Evolutionary conservation across 495 filamentous ascomycete genomes (phyloP).

Genomic region (Tuber microsphaerosporum): DNA sequence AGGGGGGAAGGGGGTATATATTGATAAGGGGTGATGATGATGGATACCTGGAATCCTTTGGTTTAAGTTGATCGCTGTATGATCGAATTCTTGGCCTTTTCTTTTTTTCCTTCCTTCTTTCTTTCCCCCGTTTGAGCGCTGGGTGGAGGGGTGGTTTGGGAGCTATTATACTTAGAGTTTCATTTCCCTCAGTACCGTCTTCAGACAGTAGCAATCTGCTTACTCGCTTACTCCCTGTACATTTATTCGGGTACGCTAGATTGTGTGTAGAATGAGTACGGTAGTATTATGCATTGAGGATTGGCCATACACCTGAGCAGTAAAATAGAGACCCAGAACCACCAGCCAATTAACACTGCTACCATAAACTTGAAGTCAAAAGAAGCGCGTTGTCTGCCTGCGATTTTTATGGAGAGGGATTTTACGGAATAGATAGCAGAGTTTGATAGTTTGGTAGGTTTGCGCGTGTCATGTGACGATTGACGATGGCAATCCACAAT

Average conservation of each 20-base stretch:
- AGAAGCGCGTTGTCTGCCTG: not conserved
- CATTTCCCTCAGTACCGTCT: not conserved
- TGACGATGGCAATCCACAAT: not conserved
- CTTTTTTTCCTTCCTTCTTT: not conserved
- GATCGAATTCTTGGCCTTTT: not conserved
- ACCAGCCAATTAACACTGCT: not conserved
- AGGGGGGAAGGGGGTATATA: not conserved
- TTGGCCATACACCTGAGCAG: not conserved
- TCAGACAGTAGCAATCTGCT: not conserved
- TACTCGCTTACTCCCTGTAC: not conserved
- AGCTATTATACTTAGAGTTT: not conserved
- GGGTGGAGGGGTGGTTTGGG: not conserved
- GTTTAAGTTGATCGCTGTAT: not conserved
- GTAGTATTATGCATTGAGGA: not conserved
- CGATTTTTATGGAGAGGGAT: not conserved
- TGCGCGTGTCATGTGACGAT: not conserved
- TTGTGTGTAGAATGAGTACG: constrained; percentile 1
- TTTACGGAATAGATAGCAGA: not conserved
- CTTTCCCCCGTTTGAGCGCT: not conserved
- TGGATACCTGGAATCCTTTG: not conserved
- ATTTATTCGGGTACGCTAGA: not conserved
- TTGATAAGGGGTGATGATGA: not conserved
- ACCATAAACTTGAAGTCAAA: not conserved
- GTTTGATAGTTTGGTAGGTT: not conserved
- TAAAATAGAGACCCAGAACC: not conserved